A percentile compares a stretch with the other conserved stretches of the same genome.
These are phyloP conservation scores for Miscanthus lutarioriparius DNA, from an alignment of 176 grass and related monocot species.

Conservation along the genomic window DNA sequence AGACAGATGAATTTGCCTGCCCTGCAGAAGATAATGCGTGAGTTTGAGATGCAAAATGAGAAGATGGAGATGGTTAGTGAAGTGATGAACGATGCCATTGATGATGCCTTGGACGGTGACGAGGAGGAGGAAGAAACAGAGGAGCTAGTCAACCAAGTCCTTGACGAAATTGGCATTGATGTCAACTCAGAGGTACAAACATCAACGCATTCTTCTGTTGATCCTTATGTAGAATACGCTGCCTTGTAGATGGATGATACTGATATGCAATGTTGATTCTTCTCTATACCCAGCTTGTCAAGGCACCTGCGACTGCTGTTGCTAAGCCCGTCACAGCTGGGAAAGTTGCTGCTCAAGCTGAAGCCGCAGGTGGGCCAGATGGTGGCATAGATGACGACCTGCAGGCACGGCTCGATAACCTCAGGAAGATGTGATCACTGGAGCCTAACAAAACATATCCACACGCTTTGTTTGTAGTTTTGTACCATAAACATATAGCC, in stretches of 20 bases:
- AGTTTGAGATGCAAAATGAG: constrained; percentile 81
- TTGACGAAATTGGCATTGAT: constrained; percentile 81
- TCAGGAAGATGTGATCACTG: constrained; percentile 72
- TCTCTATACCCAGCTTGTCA: constrained; percentile 47
- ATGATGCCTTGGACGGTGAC: constrained; percentile 72
- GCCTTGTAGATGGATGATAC: not conserved
- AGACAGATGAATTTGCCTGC: constrained; percentile 73
- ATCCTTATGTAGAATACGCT: not conserved
- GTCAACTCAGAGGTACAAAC: constrained; percentile 66
- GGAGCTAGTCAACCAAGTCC: constrained; percentile 76
- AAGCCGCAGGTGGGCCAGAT: constrained; percentile 49
- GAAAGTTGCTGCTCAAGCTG: constrained; percentile 63
- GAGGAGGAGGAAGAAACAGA: constrained; percentile 89
- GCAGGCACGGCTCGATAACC: constrained; percentile 69
- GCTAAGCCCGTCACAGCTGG: constrained; percentile 35
- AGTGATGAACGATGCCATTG: constrained; percentile 72
- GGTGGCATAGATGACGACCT: constrained; percentile 68
- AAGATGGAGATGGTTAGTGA: constrained; percentile 76
- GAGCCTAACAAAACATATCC: not conserved
- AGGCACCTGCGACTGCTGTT: constrained; percentile 52
- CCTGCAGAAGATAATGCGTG: constrained; percentile 68
- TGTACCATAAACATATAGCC: constrained; percentile 24
- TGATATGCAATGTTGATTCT: not conserved
- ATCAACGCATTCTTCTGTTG: not conserved
- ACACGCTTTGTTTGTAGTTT: constrained; percentile 20